Base-by-base conservation (phyloP, 176 grass and related monocot species). In the Aegilops sharonensis region DNA sequence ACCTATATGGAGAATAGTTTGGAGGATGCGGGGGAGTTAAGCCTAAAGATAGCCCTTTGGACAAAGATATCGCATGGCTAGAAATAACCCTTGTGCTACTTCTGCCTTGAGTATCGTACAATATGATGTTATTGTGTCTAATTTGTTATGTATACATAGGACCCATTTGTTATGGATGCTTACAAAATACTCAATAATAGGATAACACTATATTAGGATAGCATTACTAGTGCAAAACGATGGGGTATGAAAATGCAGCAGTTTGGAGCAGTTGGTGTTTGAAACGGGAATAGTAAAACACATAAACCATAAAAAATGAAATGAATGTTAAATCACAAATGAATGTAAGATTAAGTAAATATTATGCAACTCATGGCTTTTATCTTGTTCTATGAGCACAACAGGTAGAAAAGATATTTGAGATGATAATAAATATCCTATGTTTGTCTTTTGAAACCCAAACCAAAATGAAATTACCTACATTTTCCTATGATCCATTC, bases 1-100 rank as follows among this genome's bases (percentile, higher is more conserved):
- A 59, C 82, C 18, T 64, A 85, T 78, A 91, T 64, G 70, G 77
- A 84, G 62, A 91, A 80, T 35, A 67, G 29, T 70, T 70, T 85
- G 77, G 77, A 88, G 81, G 89, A 81, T 78, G 78, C 6, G 72
- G 23, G 45, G 14, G 54, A 57, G 29, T 45, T 72, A 66, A 66
- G 31, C 73, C 90, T 91, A 91, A 88, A 91, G 23, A 88, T 88
- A 88, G 82, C 2, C 77, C n/a, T 76, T 48, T 54, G 76, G 68
- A 9, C 62, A 70, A 81, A 54, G 5, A 71, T 83, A 68, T 52
- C 81, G 32, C 32, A 27, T 14, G 35, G n/a, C 75, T 78, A 8
- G 62, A 87, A 87, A 84, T 84, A 79, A 84, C 70, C 29, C 3
- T 72, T 11, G 13, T 42, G 40, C 17, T 66, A 13, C 47, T 60